Conservation (phyloP, 305 asterid species). For the Solanum hybrid region DNA sequence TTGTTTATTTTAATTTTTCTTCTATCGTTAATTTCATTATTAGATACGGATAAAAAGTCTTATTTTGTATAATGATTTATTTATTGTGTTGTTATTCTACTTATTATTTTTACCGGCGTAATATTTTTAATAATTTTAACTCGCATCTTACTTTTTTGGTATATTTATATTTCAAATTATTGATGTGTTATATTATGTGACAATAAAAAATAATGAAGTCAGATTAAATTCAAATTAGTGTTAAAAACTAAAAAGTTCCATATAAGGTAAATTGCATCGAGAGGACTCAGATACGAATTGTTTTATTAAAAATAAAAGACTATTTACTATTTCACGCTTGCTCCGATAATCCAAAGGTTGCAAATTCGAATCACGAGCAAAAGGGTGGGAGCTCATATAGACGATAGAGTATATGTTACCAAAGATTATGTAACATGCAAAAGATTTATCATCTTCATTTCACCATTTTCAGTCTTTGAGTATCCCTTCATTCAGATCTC, state of each 20-base stretch:
- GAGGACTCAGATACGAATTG: too few relatives aligned
- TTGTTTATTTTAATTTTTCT: neutral
- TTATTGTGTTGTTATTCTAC: neutral
- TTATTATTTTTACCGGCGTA: neutral
- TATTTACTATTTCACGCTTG: too few relatives aligned
- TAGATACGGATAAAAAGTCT: neutral
- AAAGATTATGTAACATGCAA: neutral
- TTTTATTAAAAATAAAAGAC: neutral
- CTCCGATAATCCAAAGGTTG: too few relatives aligned
- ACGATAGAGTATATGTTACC: neutral
- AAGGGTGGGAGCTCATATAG: too few relatives aligned
- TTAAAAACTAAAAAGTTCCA: too few relatives aligned
- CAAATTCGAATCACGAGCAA: too few relatives aligned
- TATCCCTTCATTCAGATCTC: neutral
- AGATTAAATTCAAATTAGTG: neutral
- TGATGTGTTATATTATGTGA: neutral
- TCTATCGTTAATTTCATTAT: neutral
- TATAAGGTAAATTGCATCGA: too few relatives aligned
- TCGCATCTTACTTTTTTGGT: neutral
- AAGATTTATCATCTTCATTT: neutral
- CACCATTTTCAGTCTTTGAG: neutral
- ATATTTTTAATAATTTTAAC: neutral
- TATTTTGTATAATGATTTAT: neutral
- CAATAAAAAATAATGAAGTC: neutral
- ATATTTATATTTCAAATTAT: neutral